These are phyloP conservation scores for Sechiopsis laciniata DNA, from an alignment of 306 rosid genomes.

Conservation along the genomic window DNA sequence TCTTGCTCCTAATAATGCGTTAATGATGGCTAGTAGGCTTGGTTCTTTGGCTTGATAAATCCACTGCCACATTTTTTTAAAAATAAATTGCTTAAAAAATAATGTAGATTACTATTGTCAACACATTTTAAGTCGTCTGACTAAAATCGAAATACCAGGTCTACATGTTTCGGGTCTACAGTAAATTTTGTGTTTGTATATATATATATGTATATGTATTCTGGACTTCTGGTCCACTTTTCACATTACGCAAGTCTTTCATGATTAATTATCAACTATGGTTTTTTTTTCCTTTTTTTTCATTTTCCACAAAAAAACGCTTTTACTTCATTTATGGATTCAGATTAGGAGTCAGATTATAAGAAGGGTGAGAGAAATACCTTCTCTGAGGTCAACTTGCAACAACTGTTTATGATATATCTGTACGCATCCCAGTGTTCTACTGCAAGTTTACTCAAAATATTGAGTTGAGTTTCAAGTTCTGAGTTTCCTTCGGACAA, in stretches of 20 bases:
- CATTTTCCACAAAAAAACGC: background rate
- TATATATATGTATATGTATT: no score
- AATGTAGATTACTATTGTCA: background rate
- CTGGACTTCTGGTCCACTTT: conserved; percentile 2
- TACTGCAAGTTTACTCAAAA: conserved; percentile 57
- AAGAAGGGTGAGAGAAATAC: conserved; percentile 33
- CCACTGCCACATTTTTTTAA: conserved; percentile 60
- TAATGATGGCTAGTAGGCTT: conserved; percentile 41
- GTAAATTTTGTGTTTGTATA: background rate
- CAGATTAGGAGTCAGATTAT: background rate
- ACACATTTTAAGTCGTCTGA: background rate
- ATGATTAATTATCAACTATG: background rate
- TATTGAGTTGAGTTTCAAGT: conserved; percentile 62
- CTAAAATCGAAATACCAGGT: background rate
- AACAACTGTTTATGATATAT: conserved; percentile 50
- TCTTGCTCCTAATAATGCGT: conserved; percentile 72
- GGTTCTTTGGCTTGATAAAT: conserved; percentile 62
- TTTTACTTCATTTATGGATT: conserved; percentile 3
- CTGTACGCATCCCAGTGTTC: conserved; percentile 80
- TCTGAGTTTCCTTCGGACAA: conserved; percentile 71
- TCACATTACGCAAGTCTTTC: background rate
- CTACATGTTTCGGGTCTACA: background rate
- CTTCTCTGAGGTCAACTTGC: conserved; percentile 64
- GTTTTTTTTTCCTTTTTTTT: background rate
- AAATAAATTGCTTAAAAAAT: conserved; percentile 17